Evolutionary conservation across 768 basidiomycete genomes (phyloP).

Genomic region (Boletus rufocinnamomeus): DNA sequence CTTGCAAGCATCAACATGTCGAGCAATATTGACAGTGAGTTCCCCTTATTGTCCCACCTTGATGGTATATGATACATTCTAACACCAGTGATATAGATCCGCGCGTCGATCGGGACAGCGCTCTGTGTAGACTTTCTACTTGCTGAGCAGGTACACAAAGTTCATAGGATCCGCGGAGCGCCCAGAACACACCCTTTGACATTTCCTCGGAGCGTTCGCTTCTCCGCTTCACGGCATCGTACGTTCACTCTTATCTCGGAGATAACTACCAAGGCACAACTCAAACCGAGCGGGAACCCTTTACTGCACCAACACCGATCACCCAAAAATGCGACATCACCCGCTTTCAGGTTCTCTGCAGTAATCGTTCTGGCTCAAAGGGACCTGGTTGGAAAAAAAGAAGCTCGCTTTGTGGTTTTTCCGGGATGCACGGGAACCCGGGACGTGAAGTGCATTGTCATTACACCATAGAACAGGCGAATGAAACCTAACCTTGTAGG

Average conservation of each 20-base stretch:
- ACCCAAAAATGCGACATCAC: neutral
- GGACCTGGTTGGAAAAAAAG: neutral
- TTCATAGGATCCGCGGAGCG: neutral
- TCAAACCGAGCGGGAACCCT: too few species aligned
- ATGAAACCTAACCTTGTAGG: neutral
- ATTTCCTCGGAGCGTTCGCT: neutral
- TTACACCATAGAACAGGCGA: neutral
- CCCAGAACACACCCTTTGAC: neutral
- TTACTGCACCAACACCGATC: neutral
- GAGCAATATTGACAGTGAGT: neutral
- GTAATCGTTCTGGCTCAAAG: neutral
- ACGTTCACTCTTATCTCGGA: neutral
- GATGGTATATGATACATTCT: neutral
- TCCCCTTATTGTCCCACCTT: too few species aligned
- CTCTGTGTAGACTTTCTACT: neutral
- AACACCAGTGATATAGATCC: neutral
- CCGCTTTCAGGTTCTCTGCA: neutral
- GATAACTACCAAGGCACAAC: neutral
- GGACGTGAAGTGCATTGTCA: neutral
- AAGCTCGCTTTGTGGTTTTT: neutral
- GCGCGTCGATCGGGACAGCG: neutral
- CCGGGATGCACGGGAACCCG: neutral
- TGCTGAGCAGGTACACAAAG: too few species aligned
- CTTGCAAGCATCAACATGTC: neutral
- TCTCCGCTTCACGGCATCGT: neutral